Conservation (phyloP, 495 filamentous ascomycete species). For the Daldinia caldariorum region DNA sequence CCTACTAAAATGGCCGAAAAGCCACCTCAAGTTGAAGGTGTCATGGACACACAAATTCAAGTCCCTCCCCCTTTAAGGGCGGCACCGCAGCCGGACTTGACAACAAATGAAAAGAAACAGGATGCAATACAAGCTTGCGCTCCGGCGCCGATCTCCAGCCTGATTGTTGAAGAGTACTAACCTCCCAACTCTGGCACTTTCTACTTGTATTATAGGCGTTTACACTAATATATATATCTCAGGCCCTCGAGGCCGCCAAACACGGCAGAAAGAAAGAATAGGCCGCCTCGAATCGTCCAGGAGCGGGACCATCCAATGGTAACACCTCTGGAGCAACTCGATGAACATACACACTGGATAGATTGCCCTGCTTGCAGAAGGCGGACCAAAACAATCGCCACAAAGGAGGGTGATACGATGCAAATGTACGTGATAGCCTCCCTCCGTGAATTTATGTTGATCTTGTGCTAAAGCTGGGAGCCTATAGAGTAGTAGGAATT, state of each 20-base stretch:
- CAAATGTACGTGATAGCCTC: conserved; percentile 40
- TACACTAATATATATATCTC: not conserved
- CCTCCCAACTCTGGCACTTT: too few species aligned
- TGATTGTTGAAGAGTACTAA: conserved; percentile 28
- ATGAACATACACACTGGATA: conserved; percentile 38
- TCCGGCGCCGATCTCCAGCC: not conserved
- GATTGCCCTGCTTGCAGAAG: conserved; percentile 50
- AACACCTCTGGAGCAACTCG: conserved; percentile 43
- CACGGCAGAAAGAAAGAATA: not conserved
- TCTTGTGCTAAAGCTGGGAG: not conserved
- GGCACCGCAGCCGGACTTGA: not conserved
- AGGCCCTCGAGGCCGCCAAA: not conserved
- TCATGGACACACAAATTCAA: not conserved
- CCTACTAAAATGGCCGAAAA: not conserved
- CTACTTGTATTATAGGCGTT: not conserved
- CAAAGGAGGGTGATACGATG: conserved; percentile 44
- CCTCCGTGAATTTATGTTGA: not conserved
- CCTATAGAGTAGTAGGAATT: conserved; percentile 41
- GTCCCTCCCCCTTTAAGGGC: not conserved
- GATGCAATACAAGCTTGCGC: not conserved
- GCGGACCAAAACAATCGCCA: conserved; percentile 30
- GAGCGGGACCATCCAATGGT: conserved; percentile 33
- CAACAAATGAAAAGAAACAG: not conserved
- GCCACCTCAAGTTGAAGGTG: not conserved
- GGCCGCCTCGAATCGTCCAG: not conserved